Percentiles rank a stretch among this genome's conserved stretches.
phyloP scores from a whole-genome alignment of 371 early-diverging fungal species.

The Apophysomyces sp. region DNA sequence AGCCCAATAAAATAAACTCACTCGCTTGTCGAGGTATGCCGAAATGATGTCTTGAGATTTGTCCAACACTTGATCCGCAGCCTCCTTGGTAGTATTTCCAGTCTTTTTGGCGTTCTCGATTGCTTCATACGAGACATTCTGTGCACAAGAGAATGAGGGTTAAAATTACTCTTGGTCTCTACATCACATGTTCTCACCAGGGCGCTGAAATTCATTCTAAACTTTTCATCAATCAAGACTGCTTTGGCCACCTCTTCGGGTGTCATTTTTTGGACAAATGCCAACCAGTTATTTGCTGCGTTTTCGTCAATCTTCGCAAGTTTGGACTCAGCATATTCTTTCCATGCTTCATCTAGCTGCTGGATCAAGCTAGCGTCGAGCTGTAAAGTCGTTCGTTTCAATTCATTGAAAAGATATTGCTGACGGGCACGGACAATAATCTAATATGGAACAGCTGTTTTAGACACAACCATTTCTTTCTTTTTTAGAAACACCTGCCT shows the following conservation, averaged over 20 bases:
- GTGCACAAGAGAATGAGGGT: no score
- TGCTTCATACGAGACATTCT: slow-evolving; percentile 49
- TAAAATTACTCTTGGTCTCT: no score
- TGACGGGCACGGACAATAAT: slow-evolving; percentile 94
- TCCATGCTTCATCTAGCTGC: slow-evolving; percentile 64
- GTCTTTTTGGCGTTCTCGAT: slow-evolving; percentile 50
- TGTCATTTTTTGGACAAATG: slow-evolving; percentile 54
- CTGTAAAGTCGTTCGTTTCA: slow-evolving; percentile 41
- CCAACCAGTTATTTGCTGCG: slow-evolving; percentile 49
- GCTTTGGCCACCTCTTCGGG: slow-evolving; percentile 53
- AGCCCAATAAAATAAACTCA: slow-evolving; percentile 12
- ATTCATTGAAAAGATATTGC: slow-evolving; percentile 74
- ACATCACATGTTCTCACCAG: slow-evolving; percentile 53
- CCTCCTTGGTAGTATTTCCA: slow-evolving; percentile 40
- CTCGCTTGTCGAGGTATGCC: slow-evolving; percentile 58
- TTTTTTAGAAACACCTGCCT: slow-evolving; percentile 47
- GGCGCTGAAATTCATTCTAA: slow-evolving; percentile 70
- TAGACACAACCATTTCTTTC: not conserved
- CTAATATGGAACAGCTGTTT: slow-evolving; percentile 14
- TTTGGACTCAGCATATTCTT: slow-evolving; percentile 58
- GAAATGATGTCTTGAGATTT: slow-evolving; percentile 55
- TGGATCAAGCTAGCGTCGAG: slow-evolving; percentile 43
- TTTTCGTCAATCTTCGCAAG: slow-evolving; percentile 48
- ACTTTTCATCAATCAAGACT: slow-evolving; percentile 64
- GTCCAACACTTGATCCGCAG: slow-evolving; percentile 46